Conservation (phyloP, 2,329 filamentous ascomycete genomes). For the Rhynchosporium agropyri region DNA sequence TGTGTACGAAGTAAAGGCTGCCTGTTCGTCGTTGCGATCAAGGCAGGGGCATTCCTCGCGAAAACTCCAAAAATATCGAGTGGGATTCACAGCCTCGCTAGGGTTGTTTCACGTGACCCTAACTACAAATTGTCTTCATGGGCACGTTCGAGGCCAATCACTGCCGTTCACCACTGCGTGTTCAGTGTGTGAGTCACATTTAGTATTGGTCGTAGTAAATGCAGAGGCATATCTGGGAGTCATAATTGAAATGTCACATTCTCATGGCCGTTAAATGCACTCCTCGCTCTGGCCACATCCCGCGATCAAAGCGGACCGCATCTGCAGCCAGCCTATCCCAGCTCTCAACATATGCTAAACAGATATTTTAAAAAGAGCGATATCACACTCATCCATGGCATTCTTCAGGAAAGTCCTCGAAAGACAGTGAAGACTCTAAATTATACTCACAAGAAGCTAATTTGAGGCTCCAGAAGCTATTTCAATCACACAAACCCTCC, state of each 20-base stretch:
- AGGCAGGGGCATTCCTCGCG: constrained; percentile 10
- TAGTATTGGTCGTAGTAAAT: constrained; percentile 11
- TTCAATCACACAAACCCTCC: constrained; percentile 16
- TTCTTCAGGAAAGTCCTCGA: not conserved
- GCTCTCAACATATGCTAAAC: constrained; percentile 29
- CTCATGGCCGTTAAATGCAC: constrained; percentile 5
- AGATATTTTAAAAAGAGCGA: constrained; percentile 23
- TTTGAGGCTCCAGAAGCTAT: constrained; percentile 4
- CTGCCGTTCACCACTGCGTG: constrained; percentile 4
- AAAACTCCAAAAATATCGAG: constrained; percentile 18
- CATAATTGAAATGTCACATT: constrained; percentile 20
- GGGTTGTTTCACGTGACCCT: constrained; percentile 10
- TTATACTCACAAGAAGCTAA: not conserved
- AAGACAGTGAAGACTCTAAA: not conserved
- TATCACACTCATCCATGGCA: constrained; percentile 19
- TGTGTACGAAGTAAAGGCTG: not conserved
- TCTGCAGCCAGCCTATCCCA: constrained; percentile 15
- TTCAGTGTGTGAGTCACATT: constrained; percentile 4
- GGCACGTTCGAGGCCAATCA: not conserved
- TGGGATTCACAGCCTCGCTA: constrained; percentile 19
- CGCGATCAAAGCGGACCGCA: constrained; percentile 18
- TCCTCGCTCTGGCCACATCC: constrained; percentile 24
- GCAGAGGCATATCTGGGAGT: constrained; percentile 23
- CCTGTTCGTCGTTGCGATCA: constrained; percentile 1
- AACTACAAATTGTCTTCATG: constrained; percentile 1